Percentiles rank a stretch among this genome's conserved stretches.
Conservation (phyloP, 2,329 filamentous ascomycete genomes). For the Xylaria arbuscula region DNA sequence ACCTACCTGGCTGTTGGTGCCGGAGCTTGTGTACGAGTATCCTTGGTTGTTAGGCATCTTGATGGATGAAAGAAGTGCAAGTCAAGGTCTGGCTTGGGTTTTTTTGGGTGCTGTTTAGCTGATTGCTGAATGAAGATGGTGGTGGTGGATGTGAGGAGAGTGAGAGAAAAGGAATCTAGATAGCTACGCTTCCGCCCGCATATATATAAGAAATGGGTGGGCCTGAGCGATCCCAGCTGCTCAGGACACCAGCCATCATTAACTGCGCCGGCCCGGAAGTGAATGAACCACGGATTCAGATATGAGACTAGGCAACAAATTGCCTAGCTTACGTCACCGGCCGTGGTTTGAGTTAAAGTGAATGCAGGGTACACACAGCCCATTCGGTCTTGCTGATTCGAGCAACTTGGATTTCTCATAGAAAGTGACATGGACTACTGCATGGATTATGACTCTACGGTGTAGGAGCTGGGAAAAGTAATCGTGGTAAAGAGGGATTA, state of each 20-base stretch:
- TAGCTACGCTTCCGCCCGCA: not conserved
- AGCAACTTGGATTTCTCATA: too few relatives aligned
- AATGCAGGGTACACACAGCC: too few relatives aligned
- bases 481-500: too few relatives aligned
- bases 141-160: not conserved
- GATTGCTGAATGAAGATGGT: not conserved
- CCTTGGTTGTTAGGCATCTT: slow-evolving; percentile 47
- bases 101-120: not conserved
- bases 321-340: not conserved
- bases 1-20: slow-evolving; percentile 71
- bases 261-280: too few relatives aligned
- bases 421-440: not conserved
- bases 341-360: not conserved
- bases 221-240: not conserved
- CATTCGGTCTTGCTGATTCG: too few relatives aligned
- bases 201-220: not conserved
- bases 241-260: not conserved
- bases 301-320: not conserved
- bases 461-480: too few relatives aligned
- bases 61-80: slow-evolving; percentile 16
- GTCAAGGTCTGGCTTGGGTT: not conserved
- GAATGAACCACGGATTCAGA: slow-evolving; percentile 7
- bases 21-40: slow-evolving; percentile 61
- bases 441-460: too few relatives aligned
- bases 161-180: not conserved